Conservation (phyloP, 768 basidiomycete genomes). For the Clavulina sp. region DNA sequence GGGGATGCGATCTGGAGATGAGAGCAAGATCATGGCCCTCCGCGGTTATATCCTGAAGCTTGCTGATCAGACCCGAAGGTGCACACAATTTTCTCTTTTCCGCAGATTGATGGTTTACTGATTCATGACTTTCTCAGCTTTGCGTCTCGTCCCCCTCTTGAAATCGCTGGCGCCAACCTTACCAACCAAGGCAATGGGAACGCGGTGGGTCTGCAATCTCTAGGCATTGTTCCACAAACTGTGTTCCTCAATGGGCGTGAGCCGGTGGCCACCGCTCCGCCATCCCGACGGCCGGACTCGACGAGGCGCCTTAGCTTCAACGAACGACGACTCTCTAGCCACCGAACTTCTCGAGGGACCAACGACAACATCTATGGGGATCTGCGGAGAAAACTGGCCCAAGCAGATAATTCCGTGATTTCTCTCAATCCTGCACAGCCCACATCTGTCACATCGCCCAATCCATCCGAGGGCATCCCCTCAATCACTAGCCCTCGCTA, state of each 20-base stretch:
- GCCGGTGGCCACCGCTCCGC: constrained; percentile 18
- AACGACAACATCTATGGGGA: constrained; percentile 43
- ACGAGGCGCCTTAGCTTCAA: background rate
- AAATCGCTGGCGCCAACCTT: constrained; percentile 39
- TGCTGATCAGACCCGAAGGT: constrained; percentile 66
- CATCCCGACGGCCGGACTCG: background rate
- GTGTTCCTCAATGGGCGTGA: constrained; percentile 46
- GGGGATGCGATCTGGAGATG: constrained; percentile 69
- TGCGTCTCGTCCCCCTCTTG: constrained; percentile 41
- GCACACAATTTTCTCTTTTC: background rate
- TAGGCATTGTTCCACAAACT: constrained; percentile 80
- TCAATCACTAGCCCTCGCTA: constrained; percentile 22
- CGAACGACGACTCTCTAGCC: background rate
- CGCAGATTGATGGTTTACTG: no score
- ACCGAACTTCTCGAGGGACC: constrained; percentile 8
- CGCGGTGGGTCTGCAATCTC: constrained; percentile 64
- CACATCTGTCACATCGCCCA: constrained; percentile 16
- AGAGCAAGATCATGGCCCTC: constrained; percentile 75
- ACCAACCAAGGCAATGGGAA: constrained; percentile 48
- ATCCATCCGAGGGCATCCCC: constrained; percentile 19
- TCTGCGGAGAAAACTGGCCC: constrained; percentile 53
- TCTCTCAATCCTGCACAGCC: constrained; percentile 31
- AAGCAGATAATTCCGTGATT: constrained; percentile 53
- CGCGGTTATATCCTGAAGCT: constrained; percentile 76
- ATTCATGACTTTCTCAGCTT: constrained; percentile 29